Evolutionary conservation across 352 stramenopile genomes (phyloP).

Genomic region (Aphanomyces stellatus): DNA sequence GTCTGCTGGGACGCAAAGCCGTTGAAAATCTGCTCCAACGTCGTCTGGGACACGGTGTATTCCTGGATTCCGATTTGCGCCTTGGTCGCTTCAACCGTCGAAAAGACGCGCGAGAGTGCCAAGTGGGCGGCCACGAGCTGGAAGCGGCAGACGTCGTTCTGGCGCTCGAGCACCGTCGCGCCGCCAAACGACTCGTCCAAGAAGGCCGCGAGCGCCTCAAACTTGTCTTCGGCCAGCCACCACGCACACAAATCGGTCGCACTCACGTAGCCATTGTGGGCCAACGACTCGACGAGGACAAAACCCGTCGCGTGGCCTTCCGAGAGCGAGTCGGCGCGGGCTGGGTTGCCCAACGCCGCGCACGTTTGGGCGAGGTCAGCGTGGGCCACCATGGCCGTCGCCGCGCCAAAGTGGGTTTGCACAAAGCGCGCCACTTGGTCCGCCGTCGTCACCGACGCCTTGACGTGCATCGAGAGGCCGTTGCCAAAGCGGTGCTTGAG

Average conservation of each 20-base stretch:
- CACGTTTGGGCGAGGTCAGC: slow-evolving; percentile 17
- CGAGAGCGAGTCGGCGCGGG: slow-evolving; percentile 25
- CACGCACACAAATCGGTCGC: slow-evolving; percentile 35
- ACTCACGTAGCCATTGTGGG: slow-evolving; percentile 24
- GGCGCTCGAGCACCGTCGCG: slow-evolving; percentile 33
- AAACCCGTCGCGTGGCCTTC: slow-evolving; percentile 29
- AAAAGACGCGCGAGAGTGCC: slow-evolving; percentile 39
- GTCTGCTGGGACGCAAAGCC: slow-evolving; percentile 47
- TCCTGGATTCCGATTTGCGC: slow-evolving; percentile 39
- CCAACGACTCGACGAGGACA: slow-evolving; percentile 21
- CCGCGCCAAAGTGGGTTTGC: neutral
- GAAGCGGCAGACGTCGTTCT: slow-evolving; percentile 52
- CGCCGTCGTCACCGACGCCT: slow-evolving; percentile 27
- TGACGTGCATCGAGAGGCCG: slow-evolving; percentile 84
- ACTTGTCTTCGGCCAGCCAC: slow-evolving; percentile 60
- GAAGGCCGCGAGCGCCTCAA: slow-evolving; percentile 30
- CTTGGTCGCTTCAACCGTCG: slow-evolving; percentile 40
- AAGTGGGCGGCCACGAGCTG: slow-evolving; percentile 35
- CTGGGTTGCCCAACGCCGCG: slow-evolving; percentile 24
- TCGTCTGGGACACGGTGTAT: slow-evolving; percentile 76
- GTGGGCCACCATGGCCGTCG: neutral
- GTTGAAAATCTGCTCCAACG: slow-evolving; percentile 85
- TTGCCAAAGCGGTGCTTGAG: slow-evolving; percentile 95
- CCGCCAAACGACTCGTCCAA: slow-evolving; percentile 16
- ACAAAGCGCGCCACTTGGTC: slow-evolving; percentile 27